Evolutionary conservation across 768 basidiomycete genomes (phyloP).

Genomic region (Cystobasidium onofrii): DNA sequence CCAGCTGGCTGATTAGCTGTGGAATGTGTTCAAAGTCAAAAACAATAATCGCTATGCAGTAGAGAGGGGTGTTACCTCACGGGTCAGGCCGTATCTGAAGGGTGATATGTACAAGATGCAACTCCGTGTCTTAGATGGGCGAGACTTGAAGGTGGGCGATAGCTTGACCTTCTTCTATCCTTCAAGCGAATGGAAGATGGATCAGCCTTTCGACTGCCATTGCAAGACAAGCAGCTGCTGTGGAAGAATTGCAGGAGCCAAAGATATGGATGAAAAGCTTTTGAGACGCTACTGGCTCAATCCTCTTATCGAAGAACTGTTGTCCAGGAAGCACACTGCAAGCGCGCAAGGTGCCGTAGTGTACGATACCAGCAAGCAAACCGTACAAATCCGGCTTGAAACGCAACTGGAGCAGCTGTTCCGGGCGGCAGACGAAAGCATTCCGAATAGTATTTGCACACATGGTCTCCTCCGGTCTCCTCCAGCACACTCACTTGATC

Average conservation of each 20-base stretch:
- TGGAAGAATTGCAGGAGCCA: constrained; percentile 35
- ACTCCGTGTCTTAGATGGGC: neutral
- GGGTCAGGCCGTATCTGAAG: constrained; percentile 51
- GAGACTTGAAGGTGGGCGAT: neutral
- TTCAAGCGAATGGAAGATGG: constrained; percentile 64
- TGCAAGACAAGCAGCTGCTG: constrained; percentile 48
- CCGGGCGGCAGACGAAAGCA: too few relatives aligned
- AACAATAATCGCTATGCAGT: constrained; percentile 55
- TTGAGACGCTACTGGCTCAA: constrained; percentile 31
- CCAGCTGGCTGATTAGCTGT: constrained; percentile 21
- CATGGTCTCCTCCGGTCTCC: too few relatives aligned
- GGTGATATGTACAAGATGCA: constrained; percentile 49
- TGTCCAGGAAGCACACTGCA: neutral
- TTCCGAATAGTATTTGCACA: too few relatives aligned
- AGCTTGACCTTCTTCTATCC: constrained; percentile 60
- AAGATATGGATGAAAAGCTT: constrained; percentile 27
- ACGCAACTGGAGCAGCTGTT: too few relatives aligned
- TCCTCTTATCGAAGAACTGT: neutral
- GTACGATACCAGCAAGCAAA: too few relatives aligned
- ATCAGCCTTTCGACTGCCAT: constrained; percentile 55
- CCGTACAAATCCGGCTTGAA: too few relatives aligned
- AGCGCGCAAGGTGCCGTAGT: neutral
- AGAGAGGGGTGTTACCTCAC: constrained; percentile 52
- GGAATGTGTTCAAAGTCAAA: constrained; percentile 40
- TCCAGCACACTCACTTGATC: too few relatives aligned